phyloP scores from a whole-genome alignment of 768 basidiomycete genomes.

The Leccinum barrowsii region DNA sequence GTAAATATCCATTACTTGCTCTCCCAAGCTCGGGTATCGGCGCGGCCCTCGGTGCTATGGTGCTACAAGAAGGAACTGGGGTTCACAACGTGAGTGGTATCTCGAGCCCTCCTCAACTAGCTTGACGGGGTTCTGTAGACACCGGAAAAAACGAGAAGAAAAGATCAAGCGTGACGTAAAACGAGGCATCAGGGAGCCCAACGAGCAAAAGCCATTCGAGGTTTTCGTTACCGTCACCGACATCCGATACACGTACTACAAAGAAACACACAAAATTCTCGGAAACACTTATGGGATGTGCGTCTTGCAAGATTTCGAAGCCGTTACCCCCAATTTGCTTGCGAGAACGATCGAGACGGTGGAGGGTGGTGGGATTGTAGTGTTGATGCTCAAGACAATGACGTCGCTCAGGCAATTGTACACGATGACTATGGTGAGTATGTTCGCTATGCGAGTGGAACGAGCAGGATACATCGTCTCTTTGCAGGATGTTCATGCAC shows the following conservation, averaged over 20 bases:
- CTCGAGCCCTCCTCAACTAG: background rate
- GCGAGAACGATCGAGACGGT: slow-evolving; percentile 98
- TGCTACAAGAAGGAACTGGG: slow-evolving; percentile 99
- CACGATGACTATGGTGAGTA: slow-evolving; percentile 73
- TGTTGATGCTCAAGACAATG: slow-evolving; percentile 93
- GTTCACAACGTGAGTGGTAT: slow-evolving; percentile 73
- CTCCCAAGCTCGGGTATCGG: slow-evolving; percentile 86
- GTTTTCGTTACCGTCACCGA: slow-evolving; percentile 99
- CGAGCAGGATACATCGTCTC: background rate
- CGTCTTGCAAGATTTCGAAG: slow-evolving; percentile 96
- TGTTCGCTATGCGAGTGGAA: background rate
- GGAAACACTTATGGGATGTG: slow-evolving; percentile 99
- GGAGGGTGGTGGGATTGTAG: slow-evolving; percentile 88
- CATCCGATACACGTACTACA: slow-evolving; percentile 98
- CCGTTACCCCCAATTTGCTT: slow-evolving; percentile 94
- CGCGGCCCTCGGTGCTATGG: slow-evolving; percentile 91
- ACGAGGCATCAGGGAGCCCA: slow-evolving; percentile 87
- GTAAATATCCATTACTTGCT: slow-evolving; percentile 95
- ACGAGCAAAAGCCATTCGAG: slow-evolving; percentile 97
- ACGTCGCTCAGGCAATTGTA: slow-evolving; percentile 87
- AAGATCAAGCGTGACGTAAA: slow-evolving; percentile 97
- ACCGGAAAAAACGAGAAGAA: slow-evolving; percentile 94
- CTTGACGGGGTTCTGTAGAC: slow-evolving; percentile 41
- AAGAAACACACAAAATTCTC: slow-evolving; percentile 94
- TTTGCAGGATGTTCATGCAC: slow-evolving; percentile 87